Conservation (phyloP, 2,329 filamentous ascomycete genomes). For the Emmonsiellopsis sp. region DNA sequence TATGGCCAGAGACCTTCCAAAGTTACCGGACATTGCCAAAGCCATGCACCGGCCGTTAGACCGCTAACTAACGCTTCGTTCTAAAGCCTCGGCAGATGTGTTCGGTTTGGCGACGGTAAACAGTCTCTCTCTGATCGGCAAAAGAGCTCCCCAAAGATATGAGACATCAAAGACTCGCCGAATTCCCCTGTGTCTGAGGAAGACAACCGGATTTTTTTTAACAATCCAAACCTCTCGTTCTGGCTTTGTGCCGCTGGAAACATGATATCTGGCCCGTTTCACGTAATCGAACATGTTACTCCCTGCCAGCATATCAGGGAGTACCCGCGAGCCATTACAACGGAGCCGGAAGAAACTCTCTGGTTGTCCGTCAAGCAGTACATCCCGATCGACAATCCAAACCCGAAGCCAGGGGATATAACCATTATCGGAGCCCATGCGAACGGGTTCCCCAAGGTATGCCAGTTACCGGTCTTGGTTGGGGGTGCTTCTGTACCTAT, state of each 20-base stretch:
- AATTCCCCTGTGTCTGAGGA: background rate
- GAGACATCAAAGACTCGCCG: background rate
- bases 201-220: background rate
- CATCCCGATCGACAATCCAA: slow-evolving; percentile 60
- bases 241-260: background rate
- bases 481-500: too few species aligned
- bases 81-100: background rate
- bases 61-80: too few species aligned
- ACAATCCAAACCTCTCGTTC: background rate
- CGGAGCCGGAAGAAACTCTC: slow-evolving; percentile 65
- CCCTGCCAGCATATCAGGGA: slow-evolving; percentile 72
- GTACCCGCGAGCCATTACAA: slow-evolving; percentile 63
- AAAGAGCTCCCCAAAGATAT: background rate
- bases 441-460: slow-evolving; percentile 84
- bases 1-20: too few species aligned
- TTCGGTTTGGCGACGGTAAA: background rate
- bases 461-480: background rate
- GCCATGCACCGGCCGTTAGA: too few species aligned
- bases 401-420: slow-evolving; percentile 63
- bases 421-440: slow-evolving; percentile 83
- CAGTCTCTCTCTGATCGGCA: background rate
- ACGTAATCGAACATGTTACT: slow-evolving; percentile 64
- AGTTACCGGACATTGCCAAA: too few species aligned
- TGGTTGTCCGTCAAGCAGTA: slow-evolving; percentile 80
- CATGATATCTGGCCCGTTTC: slow-evolving; percentile 23